Percentiles rank a stretch among this genome's conserved stretches.
Evolutionary conservation across 805 yeast genomes (phyloP).

Genomic region (Metschnikowia similis): DNA sequence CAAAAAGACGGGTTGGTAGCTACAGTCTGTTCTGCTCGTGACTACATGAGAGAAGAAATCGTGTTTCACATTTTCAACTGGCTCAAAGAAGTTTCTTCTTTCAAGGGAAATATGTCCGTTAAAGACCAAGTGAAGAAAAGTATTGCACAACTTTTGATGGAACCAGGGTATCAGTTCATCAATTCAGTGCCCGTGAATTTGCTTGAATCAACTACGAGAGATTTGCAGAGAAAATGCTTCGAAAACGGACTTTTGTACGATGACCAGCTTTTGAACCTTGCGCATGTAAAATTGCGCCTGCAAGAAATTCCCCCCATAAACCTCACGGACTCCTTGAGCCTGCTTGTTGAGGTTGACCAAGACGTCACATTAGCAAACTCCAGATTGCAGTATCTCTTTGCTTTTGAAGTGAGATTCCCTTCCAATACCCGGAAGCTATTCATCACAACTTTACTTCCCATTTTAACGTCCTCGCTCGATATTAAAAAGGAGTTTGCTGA

Average conservation of each 20-base stretch:
- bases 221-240: slow-evolving; percentile 20
- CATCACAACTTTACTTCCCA: slow-evolving; percentile 49
- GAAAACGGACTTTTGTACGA: slow-evolving; percentile 31
- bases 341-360: neutral
- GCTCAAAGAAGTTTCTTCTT: slow-evolving; percentile 39
- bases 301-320: slow-evolving; percentile 10
- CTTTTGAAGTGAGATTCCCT: slow-evolving; percentile 57
- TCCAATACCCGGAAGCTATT: slow-evolving; percentile 47
- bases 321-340: slow-evolving; percentile 3
- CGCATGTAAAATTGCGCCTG: slow-evolving; percentile 13
- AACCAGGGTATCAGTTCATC: slow-evolving; percentile 29
- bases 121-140: slow-evolving; percentile 32
- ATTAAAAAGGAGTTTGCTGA: slow-evolving; percentile 47
- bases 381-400: slow-evolving; percentile 54
- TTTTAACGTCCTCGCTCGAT: slow-evolving; percentile 47
- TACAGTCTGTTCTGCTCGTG: slow-evolving; percentile 48
- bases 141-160: slow-evolving; percentile 44
- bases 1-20: slow-evolving; percentile 52
- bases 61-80: slow-evolving; percentile 46
- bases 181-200: slow-evolving; percentile 25
- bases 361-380: slow-evolving; percentile 27
- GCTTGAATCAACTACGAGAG: slow-evolving; percentile 10
- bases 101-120: slow-evolving; percentile 21
- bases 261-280: slow-evolving; percentile 23
- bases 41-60: slow-evolving; percentile 46